Conservation (phyloP, 2,329 filamentous ascomycete species). For the Fusarium pseudocircinatum region DNA sequence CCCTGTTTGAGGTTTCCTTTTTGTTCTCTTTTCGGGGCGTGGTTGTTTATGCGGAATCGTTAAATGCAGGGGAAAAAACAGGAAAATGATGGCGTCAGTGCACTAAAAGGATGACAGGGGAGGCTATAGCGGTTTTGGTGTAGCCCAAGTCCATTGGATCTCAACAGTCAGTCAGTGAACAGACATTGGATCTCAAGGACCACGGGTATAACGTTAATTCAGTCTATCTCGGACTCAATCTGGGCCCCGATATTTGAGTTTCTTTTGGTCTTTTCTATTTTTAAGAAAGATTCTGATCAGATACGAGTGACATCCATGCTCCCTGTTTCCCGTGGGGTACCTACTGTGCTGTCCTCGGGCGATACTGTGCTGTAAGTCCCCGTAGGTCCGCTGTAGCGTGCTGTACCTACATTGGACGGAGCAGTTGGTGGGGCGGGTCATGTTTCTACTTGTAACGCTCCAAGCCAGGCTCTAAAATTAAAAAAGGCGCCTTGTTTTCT, state of each 20-base stretch:
- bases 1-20: neutral
- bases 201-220: neutral
- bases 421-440: neutral
- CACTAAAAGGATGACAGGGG: conserved; percentile 7
- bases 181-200: neutral
- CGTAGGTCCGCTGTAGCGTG: neutral
- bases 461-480: neutral
- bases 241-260: neutral
- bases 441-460: conserved; percentile 19
- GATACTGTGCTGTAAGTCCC: conserved; percentile 8
- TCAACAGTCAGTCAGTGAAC: neutral
- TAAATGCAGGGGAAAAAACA: conserved; percentile 24
- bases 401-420: conserved; percentile 18
- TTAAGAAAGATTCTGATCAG: neutral
- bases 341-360: neutral
- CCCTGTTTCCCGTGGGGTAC: neutral
- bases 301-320: conserved; percentile 8
- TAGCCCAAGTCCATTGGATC: neutral
- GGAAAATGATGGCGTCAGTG: conserved; percentile 26
- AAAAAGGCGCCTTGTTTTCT: neutral
- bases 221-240: neutral
- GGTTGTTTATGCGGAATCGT: conserved; percentile 1
- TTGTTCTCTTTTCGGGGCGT: neutral
- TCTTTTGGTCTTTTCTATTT: conserved; percentile 1
- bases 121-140: conserved; percentile 10